Evolutionary conservation across 1,139 yeast species (phyloP), one percentile per base, ranked within the genome.

Genomic region (Nakaseomyces uthaithaninus): DNA sequence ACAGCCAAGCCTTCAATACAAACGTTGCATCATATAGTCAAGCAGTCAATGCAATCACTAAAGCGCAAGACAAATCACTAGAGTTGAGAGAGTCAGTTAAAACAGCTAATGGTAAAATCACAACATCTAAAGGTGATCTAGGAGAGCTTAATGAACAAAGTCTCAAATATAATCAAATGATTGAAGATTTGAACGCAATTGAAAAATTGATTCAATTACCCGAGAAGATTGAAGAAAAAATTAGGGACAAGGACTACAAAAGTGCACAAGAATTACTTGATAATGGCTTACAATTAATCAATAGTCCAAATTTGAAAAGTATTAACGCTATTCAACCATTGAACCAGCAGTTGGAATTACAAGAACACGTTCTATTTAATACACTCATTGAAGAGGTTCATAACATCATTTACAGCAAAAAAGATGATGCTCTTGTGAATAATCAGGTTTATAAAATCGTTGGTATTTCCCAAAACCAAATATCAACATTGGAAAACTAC

Each of bases 1-100:
- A 89, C 56, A 83, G 82, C 59, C 93, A 85, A 57, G 78, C 85
- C 2, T 89, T 89, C 64, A 87, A 85, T 58, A 79, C 78, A 48
- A 78, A 87, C 45, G 75, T 85, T 41, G 93, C 93, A 1, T 78
- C 87, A 0, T 85, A 82, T 55, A 77, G 84, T 45, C 66, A 69
- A 12, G 72, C 74, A 51, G 69, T 85, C 25, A 49, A 59, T 7
- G 48, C 53, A 3, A 51, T 59, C 10, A 52, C 57, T n/a, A 53
- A 55, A 33, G 53, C 62, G 4, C 59, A 53, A 39, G 60, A 50
- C 12, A 54, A 40, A 31, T 50, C 59, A 4, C 45, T 52, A n/a
- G 46, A 49, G 6, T 47, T 62, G 12, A 54, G 54, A 27, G 51
- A 50, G 12, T 49, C 49, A 12, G 45, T 60, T 9, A 70, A 64